Conservation (phyloP, 1,284 basidiomycete species). For the Sporisorium reilianum region DNA sequence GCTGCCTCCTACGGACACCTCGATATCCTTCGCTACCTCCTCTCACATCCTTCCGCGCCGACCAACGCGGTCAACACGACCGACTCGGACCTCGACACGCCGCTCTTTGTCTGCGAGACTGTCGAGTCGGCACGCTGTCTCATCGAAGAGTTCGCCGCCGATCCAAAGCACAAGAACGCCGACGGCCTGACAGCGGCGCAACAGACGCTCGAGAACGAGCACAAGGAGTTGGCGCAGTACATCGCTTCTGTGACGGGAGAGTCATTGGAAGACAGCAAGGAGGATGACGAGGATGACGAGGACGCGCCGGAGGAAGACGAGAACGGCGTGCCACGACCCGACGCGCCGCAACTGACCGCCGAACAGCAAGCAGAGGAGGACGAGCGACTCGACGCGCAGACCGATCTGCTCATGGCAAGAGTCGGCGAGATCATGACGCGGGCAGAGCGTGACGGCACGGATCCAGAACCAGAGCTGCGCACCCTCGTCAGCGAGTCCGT, state of each 20-base stretch:
- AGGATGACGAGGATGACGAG: slow-evolving; percentile 32
- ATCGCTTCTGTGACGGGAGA: slow-evolving; percentile 57
- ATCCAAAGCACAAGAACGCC: slow-evolving; percentile 55
- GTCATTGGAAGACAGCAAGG: slow-evolving; percentile 19
- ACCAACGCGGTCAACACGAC: slow-evolving; percentile 50
- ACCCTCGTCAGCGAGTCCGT: slow-evolving; percentile 58
- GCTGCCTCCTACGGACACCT: slow-evolving; percentile 65
- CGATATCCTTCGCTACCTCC: slow-evolving; percentile 60
- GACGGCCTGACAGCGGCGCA: slow-evolving; percentile 61
- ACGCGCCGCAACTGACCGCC: slow-evolving; percentile 5
- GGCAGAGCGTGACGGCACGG: slow-evolving; percentile 49
- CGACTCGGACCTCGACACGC: slow-evolving; percentile 66
- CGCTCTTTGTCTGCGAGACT: slow-evolving; percentile 66
- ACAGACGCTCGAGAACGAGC: slow-evolving; percentile 59
- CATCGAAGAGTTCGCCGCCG: slow-evolving; percentile 62
- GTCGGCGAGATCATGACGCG: slow-evolving; percentile 57
- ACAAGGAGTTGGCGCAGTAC: slow-evolving; percentile 56
- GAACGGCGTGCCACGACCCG: slow-evolving; percentile 22
- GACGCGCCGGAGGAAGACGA: slow-evolving; percentile 27
- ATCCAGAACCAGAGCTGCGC: slow-evolving; percentile 54
- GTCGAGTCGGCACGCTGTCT: slow-evolving; percentile 56
- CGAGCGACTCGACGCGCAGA: slow-evolving; percentile 33
- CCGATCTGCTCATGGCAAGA: slow-evolving; percentile 52
- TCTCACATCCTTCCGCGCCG: slow-evolving; percentile 49
- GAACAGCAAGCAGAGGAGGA: slow-evolving; percentile 36